Evolutionary conservation across 139 green algal genomes (phyloP).

Genomic region (Pedinophyceae sp.): DNA sequence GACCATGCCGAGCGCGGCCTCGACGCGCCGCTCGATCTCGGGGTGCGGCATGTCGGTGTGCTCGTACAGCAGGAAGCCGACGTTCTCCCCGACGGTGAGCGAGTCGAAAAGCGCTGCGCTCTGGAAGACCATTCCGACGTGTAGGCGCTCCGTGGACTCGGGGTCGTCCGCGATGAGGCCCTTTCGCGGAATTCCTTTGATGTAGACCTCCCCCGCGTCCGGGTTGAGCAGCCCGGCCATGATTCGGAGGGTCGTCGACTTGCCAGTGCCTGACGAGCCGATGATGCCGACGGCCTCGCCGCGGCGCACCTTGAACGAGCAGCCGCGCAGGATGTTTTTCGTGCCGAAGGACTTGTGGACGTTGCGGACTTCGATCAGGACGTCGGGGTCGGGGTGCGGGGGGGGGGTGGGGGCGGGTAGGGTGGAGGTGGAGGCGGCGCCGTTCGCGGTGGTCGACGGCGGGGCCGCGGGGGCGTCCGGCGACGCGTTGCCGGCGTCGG

Average conservation of each 20-base stretch:
- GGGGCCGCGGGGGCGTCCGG: no score
- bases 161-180: slow-evolving; percentile 62
- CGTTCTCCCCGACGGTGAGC: slow-evolving; percentile 86
- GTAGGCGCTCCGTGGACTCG: slow-evolving; percentile 10
- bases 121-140: slow-evolving; percentile 89
- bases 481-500: no score
- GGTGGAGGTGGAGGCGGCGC: no score
- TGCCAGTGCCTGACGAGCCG: slow-evolving; percentile 85
- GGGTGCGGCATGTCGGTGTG: slow-evolving; percentile 53
- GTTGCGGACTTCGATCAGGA: slow-evolving; percentile 81
- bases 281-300: slow-evolving; percentile 98
- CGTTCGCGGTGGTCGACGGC: no score
- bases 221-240: slow-evolving; percentile 82
- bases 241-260: slow-evolving; percentile 87
- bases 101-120: slow-evolving; percentile 96
- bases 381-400: slow-evolving; percentile 57
- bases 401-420: no score
- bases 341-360: slow-evolving; percentile 93
- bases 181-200: slow-evolving; percentile 47
- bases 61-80: slow-evolving; percentile 90
- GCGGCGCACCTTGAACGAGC: slow-evolving; percentile 73
- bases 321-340: slow-evolving; percentile 78
- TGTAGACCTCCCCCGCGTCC: slow-evolving; percentile 71
- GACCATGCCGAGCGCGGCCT: slow-evolving; percentile 62
- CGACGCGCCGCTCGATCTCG: slow-evolving; percentile 56